These are phyloP conservation scores for Pleodorina starrii DNA, from an alignment of 139 green algal genomes.

Conservation along the genomic window DNA sequence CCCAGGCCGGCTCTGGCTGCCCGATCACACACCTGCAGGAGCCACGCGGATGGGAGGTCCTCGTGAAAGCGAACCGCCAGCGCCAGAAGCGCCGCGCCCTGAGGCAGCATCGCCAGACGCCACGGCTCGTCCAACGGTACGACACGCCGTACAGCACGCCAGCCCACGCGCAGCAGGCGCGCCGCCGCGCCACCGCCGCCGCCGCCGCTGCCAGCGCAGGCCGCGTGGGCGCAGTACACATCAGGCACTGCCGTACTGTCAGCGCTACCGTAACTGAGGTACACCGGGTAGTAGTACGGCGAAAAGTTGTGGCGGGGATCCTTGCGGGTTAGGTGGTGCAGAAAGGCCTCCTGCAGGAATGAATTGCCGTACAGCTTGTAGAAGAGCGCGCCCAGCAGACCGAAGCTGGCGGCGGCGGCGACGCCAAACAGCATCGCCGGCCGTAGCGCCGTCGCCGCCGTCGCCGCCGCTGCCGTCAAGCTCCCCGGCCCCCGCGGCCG, in stretches of 20 bases:
- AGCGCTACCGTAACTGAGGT: constrained; percentile 68
- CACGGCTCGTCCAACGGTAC: constrained; percentile 38
- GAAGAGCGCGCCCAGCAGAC: constrained; percentile 63
- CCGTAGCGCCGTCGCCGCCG: background rate
- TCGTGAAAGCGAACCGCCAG: constrained; percentile 45
- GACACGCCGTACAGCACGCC: background rate
- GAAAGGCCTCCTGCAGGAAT: constrained; percentile 88
- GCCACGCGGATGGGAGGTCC: constrained; percentile 67
- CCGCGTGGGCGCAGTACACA: too few relatives aligned
- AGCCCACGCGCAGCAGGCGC: background rate
- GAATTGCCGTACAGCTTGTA: constrained; percentile 77
- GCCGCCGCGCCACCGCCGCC: background rate
- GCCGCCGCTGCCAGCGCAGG: too few relatives aligned
- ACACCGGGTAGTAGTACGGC: constrained; percentile 87
- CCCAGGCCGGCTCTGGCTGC: too few relatives aligned
- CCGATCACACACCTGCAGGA: constrained; percentile 62
- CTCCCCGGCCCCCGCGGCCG: background rate
- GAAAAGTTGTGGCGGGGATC: constrained; percentile 97
- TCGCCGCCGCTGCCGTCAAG: background rate
- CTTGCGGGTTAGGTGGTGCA: constrained; percentile 85
- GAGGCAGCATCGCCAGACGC: constrained; percentile 48
- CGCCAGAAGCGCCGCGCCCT: constrained; percentile 52
- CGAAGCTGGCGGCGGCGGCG: constrained; percentile 65
- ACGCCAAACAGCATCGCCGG: constrained; percentile 41
- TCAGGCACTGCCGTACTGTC: background rate